Conservation (phyloP, 1,139 yeast species). For the Arxiozyma slooffiae region DNA sequence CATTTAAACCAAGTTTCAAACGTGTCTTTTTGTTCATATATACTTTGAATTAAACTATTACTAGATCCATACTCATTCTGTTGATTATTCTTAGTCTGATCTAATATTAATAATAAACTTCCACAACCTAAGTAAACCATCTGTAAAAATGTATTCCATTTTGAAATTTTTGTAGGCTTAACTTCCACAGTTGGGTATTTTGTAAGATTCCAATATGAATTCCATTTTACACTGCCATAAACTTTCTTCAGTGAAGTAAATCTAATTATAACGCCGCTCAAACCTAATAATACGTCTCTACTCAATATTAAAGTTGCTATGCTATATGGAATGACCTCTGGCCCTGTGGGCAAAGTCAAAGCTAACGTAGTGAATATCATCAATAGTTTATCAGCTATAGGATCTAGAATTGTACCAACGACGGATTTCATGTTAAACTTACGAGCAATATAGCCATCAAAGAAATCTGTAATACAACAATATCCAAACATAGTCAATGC, state of each 20-base stretch:
- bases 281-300: constrained; percentile 65
- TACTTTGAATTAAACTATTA: not conserved
- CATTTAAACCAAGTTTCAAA: constrained; percentile 19
- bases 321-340: constrained; percentile 46
- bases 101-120: constrained; percentile 40
- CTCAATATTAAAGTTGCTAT: constrained; percentile 74
- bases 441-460: constrained; percentile 89
- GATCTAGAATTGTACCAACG: constrained; percentile 87
- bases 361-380: constrained; percentile 82
- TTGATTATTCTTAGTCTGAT: constrained; percentile 8
- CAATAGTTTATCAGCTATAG: constrained; percentile 85
- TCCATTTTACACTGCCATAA: constrained; percentile 42
- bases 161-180: constrained; percentile 79
- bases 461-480: constrained; percentile 81
- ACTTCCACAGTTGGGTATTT: constrained; percentile 80
- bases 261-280: constrained; percentile 68
- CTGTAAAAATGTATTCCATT: constrained; percentile 82
- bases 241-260: constrained; percentile 69
- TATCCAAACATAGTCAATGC: constrained; percentile 71
- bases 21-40: not conserved
- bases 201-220: constrained; percentile 59
- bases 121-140: constrained; percentile 80
- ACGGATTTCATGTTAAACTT: constrained; percentile 65
- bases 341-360: constrained; percentile 51
- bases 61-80: too few species aligned